Base-by-base conservation (phyloP, 2,329 filamentous ascomycete genomes). In the Penicillium sp. region DNA sequence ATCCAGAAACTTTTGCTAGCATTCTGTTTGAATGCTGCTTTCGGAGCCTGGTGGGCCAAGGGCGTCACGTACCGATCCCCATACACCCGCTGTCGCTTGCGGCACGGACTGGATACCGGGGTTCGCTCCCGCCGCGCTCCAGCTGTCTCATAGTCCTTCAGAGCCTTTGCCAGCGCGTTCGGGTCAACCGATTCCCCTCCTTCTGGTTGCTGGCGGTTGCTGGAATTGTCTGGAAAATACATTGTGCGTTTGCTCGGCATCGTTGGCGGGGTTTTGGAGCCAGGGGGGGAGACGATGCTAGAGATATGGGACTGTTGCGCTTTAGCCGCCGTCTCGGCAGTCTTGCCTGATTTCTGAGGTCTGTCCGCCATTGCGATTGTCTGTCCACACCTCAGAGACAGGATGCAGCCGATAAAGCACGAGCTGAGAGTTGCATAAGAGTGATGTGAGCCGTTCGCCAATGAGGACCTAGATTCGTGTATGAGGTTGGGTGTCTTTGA, bases 1-100 rank as follows among this genome's bases (percentile, higher is more conserved):
- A 16, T 32, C 38, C 32, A 47, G 21, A 43, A 2, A 38, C n/a
- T 10, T 18, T 44, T 38, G 13, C 24, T 16, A 13, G 39, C 6
- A 16, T 40, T 21, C 13, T 9, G 34, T 27, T 40, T 31, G 16
- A n/a, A 24, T 27, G n/a, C 40, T 27, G 32, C 32, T 4, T 45
- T 29, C 14, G 31, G 36, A 16, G n/a, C 13, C 38, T 31, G 24
- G 24, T n/a, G 6, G 8, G 18, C 7, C 32, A 18, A 21, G 32
- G 16, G 18, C n/a, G 11, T 36, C 5, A 69, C 79, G 66, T 59
- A 89, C 87, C 80, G 77, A 59, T 83, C 81, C 48, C 84, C 85
- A 67, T 88, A 87, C 16, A 88, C 77, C 58, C 86, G 79, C 70
- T 87, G 86, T 59, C 86, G 79, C 73, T 89, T 89, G 57, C 87